phyloP scores from a whole-genome alignment of 257 asterid species.

The Rubia yunnanensis region DNA sequence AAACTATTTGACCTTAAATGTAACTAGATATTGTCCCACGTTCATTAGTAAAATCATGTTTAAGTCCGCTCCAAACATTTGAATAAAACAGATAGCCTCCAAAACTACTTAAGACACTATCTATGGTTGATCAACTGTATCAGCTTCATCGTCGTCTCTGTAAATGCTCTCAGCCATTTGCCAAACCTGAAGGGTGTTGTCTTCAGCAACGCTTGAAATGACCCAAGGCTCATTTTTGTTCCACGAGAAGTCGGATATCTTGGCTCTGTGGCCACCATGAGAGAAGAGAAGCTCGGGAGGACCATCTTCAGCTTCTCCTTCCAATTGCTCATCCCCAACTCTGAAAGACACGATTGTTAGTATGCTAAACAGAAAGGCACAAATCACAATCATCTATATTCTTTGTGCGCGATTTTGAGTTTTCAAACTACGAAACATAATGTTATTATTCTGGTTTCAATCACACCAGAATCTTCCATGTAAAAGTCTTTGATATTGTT shows the following conservation, averaged over 20 bases:
- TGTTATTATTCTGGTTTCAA: not conserved
- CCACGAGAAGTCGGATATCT: conserved; percentile 92
- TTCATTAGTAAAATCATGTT: not conserved
- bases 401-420: not conserved
- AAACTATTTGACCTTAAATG: too few relatives aligned
- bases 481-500: not conserved
- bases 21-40: too few relatives aligned
- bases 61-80: not conserved
- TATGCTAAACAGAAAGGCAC: not conserved
- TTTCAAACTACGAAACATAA: not conserved
- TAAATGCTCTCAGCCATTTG: conserved; percentile 87
- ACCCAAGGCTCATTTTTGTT: conserved; percentile 82
- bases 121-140: conserved; percentile 16
- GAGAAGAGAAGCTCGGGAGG: conserved; percentile 94
- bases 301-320: conserved; percentile 98
- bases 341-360: conserved; percentile 24
- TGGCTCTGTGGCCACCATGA: conserved; percentile 95
- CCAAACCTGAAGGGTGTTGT: conserved; percentile 86
- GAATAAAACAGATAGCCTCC: not conserved
- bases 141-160: conserved; percentile 51
- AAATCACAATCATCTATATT: not conserved
- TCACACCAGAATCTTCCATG: not conserved
- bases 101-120: not conserved
- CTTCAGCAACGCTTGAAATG: conserved; percentile 92
- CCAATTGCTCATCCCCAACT: conserved; percentile 93